Conservation (phyloP, 257 asterid species). For the Coffea eugenioides region DNA sequence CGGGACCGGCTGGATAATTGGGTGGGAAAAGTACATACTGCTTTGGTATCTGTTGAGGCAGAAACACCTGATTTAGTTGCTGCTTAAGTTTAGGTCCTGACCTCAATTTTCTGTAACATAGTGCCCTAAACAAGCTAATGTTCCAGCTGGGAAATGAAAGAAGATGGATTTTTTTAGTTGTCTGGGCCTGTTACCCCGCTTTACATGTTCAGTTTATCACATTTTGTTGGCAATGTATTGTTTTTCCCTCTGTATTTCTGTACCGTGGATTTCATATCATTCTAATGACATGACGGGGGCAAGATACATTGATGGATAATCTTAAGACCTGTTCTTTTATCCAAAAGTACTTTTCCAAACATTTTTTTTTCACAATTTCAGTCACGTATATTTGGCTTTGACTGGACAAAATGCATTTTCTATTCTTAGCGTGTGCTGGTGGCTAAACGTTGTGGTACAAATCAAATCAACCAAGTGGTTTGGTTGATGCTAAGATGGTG, state of each 20-base stretch:
- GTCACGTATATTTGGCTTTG: background rate
- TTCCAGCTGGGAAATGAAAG: conserved; percentile 4
- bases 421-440: background rate
- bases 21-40: conserved; percentile 86
- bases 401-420: background rate
- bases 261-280: background rate
- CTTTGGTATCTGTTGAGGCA: conserved; percentile 89
- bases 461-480: too few species aligned
- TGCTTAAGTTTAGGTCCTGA: conserved; percentile 37
- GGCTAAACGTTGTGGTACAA: background rate
- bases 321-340: background rate
- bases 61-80: conserved; percentile 96
- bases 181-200: background rate
- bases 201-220: background rate
- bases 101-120: conserved; percentile 25
- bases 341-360: background rate
- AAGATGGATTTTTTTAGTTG: conserved; percentile 6
- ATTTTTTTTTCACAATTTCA: background rate
- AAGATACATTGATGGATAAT: background rate
- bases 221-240: background rate
- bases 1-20: conserved; percentile 77
- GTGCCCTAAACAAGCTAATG: conserved; percentile 13
- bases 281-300: background rate
- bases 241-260: background rate
- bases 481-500: too few species aligned